A percentile compares a stretch with the other conserved stretches of the same genome.
phyloP scores from a whole-genome alignment of 2,329 filamentous ascomycete genomes.

The Xylaria sp. region DNA sequence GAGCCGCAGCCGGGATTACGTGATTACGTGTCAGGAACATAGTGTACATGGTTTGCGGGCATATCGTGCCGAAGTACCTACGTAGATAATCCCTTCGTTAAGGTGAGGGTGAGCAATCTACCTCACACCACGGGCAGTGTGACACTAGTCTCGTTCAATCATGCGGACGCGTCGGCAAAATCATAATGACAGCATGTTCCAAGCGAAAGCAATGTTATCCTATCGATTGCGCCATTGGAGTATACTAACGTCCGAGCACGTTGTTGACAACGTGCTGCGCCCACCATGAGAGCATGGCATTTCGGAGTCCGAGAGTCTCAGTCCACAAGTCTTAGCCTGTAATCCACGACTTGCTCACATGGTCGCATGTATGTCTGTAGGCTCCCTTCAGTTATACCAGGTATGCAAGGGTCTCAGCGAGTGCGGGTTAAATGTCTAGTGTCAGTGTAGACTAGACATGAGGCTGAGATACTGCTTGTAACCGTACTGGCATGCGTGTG shows the following conservation, averaged over 20 bases:
- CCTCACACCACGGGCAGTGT: neutral
- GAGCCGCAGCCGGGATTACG: slow-evolving; percentile 12
- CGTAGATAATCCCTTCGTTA: slow-evolving; percentile 4
- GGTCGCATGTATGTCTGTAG: neutral
- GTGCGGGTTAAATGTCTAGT: slow-evolving; percentile 6
- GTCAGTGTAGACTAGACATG: slow-evolving; percentile 1
- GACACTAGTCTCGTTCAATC: neutral
- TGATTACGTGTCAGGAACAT: slow-evolving; percentile 11
- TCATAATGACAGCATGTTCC: neutral
- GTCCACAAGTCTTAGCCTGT: neutral
- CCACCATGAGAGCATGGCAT: slow-evolving; percentile 13
- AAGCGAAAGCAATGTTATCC: slow-evolving; percentile 5
- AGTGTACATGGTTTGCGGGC: neutral
- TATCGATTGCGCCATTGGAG: slow-evolving; percentile 1
- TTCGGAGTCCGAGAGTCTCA: slow-evolving; percentile 33
- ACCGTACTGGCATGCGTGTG: neutral
- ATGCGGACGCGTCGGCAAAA: slow-evolving; percentile 1
- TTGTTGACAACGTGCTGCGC: neutral
- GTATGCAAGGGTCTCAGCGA: slow-evolving; percentile 12
- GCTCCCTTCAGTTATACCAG: slow-evolving; percentile 11
- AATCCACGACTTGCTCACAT: slow-evolving; percentile 13
- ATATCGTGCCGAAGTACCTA: neutral
- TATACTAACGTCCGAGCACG: slow-evolving; percentile 7
- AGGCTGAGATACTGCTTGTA: slow-evolving; percentile 26
- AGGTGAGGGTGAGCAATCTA: neutral